Evolutionary conservation across 495 filamentous ascomycete species (phyloP).

Genomic region (Xeromyces bisporus): DNA sequence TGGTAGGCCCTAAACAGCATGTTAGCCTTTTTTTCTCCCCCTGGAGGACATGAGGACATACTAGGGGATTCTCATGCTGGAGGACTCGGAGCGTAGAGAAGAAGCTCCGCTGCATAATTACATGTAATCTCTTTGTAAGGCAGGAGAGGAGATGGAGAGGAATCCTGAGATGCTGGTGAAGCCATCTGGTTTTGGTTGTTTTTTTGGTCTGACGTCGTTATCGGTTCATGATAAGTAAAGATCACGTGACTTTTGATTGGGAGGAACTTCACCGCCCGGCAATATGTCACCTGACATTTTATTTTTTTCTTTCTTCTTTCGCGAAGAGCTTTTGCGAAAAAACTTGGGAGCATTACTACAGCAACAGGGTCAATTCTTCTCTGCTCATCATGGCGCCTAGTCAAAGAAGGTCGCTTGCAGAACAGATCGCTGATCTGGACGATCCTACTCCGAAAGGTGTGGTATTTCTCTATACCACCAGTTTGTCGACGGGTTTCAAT

Average conservation of each 20-base stretch:
- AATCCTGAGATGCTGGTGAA: too few relatives aligned
- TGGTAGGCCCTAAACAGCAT: constrained; percentile 54
- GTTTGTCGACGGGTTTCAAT: neutral
- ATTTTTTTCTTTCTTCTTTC: too few relatives aligned
- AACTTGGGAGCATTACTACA: too few relatives aligned
- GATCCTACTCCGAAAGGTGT: constrained; percentile 43
- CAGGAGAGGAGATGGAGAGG: neutral
- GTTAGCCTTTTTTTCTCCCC: neutral
- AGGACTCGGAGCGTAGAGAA: constrained; percentile 48
- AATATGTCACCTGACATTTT: constrained; percentile 5
- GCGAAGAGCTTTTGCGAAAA: too few relatives aligned
- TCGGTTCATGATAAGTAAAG: too few relatives aligned
- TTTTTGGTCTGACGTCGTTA: too few relatives aligned
- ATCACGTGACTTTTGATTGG: too few relatives aligned
- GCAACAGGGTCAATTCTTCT: too few relatives aligned
- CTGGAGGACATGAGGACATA: constrained; percentile 18
- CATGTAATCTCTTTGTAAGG: constrained; percentile 1
- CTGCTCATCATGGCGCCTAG: constrained; percentile 12
- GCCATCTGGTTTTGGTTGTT: too few relatives aligned
- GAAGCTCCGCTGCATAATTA: constrained; percentile 14
- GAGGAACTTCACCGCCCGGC: constrained; percentile 11
- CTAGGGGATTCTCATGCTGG: constrained; percentile 85
- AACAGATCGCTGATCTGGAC: constrained; percentile 48
- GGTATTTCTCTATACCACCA: constrained; percentile 2
- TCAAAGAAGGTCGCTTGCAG: constrained; percentile 31